A percentile compares a stretch with the other conserved stretches of the same genome.
These are phyloP conservation scores for Candida krabiensis DNA, from an alignment of 805 yeast species.

Conservation along the genomic window DNA sequence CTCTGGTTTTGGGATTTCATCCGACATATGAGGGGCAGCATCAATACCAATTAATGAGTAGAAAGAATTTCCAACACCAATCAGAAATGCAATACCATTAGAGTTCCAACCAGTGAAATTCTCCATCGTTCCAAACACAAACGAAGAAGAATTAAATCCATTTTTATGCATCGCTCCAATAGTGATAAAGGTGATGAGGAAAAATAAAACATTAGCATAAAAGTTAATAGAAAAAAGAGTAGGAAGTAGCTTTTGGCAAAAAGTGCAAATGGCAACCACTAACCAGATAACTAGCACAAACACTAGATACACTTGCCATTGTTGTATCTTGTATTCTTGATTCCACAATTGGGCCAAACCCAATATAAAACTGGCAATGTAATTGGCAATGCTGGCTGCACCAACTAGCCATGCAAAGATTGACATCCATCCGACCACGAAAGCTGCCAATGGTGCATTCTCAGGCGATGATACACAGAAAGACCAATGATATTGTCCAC, in stretches of 20 bases:
- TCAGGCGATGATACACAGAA: slow-evolving; percentile 26
- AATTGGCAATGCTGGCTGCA: slow-evolving; percentile 18
- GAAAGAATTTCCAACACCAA: slow-evolving; percentile 30
- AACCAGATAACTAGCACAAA: slow-evolving; percentile 17
- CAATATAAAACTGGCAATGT: slow-evolving; percentile 10
- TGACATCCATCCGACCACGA: slow-evolving; percentile 24
- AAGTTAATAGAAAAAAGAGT: slow-evolving; percentile 18
- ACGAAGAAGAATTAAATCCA: slow-evolving; percentile 16
- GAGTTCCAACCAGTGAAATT: slow-evolving; percentile 33
- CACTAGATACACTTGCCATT: slow-evolving; percentile 18
- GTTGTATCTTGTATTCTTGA: slow-evolving; percentile 9
- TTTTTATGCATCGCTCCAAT: slow-evolving; percentile 21
- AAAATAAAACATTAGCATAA: slow-evolving; percentile 25
- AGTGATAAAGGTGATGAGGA: slow-evolving; percentile 24
- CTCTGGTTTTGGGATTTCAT: slow-evolving; percentile 31
- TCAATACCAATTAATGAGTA: slow-evolving; percentile 32
- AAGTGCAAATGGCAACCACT: slow-evolving; percentile 19
- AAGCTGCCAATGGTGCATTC: slow-evolving; percentile 24
- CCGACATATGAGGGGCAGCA: slow-evolving; percentile 34
- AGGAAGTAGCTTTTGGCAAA: slow-evolving; percentile 11
- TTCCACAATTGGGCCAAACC: slow-evolving; percentile 14
- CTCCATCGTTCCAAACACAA: slow-evolving; percentile 25
- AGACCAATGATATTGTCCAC: slow-evolving; percentile 36
- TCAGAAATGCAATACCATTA: slow-evolving; percentile 27
- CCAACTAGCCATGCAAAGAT: slow-evolving; percentile 24